Conservation (phyloP, 345 rosid species). For the Syzygium jambos region DNA sequence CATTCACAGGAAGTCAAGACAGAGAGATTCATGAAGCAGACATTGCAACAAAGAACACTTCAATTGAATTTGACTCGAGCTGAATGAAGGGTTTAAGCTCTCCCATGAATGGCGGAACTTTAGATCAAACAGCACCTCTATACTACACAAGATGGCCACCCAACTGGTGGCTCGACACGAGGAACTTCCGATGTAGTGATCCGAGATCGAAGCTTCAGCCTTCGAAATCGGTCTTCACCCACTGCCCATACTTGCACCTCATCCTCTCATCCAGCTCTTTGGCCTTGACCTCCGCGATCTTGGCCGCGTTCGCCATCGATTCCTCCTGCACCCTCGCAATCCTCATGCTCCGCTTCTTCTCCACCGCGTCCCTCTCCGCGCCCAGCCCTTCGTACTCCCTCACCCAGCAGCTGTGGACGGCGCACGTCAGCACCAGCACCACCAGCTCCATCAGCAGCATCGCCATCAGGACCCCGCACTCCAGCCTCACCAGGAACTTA, state of each 20-base stretch:
- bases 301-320: conserved; percentile 31
- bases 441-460: conserved; percentile 35
- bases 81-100: background rate
- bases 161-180: conserved; percentile 16
- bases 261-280: conserved; percentile 30
- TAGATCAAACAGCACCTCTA: background rate
- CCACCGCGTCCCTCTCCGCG: conserved; percentile 31
- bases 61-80: background rate
- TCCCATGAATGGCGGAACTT: background rate
- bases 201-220: conserved; percentile 14
- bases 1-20: background rate
- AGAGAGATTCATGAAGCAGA: background rate
- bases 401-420: conserved; percentile 39
- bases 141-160: conserved; percentile 14
- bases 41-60: background rate
- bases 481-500: conserved; percentile 50
- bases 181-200: background rate
- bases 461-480: conserved; percentile 52
- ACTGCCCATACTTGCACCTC: conserved; percentile 30
- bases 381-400: conserved; percentile 43
- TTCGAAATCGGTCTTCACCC: conserved; percentile 49
- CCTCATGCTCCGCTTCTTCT: conserved; percentile 33
- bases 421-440: conserved; percentile 40
- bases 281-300: conserved; percentile 24
- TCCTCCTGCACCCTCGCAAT: conserved; percentile 43